Percentiles rank a stretch among this genome's conserved stretches.
Conservation (phyloP, 345 rosid species). For the Zanthoxylum bungeanum region DNA sequence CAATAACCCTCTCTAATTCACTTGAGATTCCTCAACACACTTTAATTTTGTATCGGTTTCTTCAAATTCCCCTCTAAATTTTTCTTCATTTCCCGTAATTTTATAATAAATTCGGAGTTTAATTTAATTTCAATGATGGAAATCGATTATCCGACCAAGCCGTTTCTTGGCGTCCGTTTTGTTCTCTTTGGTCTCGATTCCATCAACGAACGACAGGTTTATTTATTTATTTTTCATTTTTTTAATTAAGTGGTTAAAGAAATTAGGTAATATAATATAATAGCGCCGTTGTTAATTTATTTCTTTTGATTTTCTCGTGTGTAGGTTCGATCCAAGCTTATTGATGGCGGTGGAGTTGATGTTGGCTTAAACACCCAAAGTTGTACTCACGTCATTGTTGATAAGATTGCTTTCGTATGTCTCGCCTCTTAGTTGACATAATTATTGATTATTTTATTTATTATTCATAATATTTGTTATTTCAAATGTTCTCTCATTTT, state of each 20-base stretch:
- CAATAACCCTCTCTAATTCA: slow-evolving; percentile 6
- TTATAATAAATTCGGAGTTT: background rate
- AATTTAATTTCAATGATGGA: slow-evolving; percentile 33
- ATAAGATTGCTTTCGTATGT: slow-evolving; percentile 62
- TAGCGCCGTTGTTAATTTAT: background rate
- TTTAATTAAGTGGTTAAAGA: background rate
- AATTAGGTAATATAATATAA: background rate
- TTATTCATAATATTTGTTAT: background rate
- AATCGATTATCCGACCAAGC: slow-evolving; percentile 28
- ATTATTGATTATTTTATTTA: background rate
- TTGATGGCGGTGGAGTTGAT: slow-evolving; percentile 69
- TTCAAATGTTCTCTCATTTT: background rate
- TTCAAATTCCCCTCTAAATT: background rate
- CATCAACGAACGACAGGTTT: slow-evolving; percentile 36
- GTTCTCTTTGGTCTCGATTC: slow-evolving; percentile 64
- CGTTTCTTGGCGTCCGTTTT: slow-evolving; percentile 67
- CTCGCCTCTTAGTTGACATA: background rate
- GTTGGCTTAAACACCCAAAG: slow-evolving; percentile 36
- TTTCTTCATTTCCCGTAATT: slow-evolving; percentile 7
- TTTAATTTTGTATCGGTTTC: background rate
- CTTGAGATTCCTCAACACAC: background rate
- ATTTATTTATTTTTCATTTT: background rate
- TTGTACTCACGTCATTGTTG: slow-evolving; percentile 74
- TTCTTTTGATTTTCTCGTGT: background rate
- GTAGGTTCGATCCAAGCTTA: slow-evolving; percentile 71